Evolutionary conservation across 495 filamentous ascomycete species (phyloP), one percentile per base, ranked within the genome.

Genomic region (Trichoderma reesei): DNA sequence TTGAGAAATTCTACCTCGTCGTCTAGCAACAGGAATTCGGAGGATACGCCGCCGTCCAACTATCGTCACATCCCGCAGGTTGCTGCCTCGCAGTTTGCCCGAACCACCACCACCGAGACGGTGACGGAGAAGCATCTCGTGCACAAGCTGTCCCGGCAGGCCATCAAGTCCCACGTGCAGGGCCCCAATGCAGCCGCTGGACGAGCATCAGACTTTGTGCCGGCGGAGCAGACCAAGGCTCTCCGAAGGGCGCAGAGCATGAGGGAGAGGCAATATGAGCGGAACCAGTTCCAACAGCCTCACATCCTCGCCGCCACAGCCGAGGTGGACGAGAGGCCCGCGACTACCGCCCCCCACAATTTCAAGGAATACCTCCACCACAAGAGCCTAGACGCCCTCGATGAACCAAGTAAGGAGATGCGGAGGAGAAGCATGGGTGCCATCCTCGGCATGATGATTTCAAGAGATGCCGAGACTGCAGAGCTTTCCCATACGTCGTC

Each of bases 21-120:
- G 18, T n/a, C 63, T 9, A 56, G 51, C 51, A 14, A 56, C 51
- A 56, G 51, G 26, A 56, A 31, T 56, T 56, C 51, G 11, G 59
- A 41, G 33, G 59, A 61, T 61, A 13, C 59, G 9, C 34, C 67
- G 67, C 16, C 63, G 64, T 36, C 68, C 59, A 56, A 31, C 31
- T 67, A 72, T 31, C 72, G 69, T 60, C 73, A 82, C 63, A 69
- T 80, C 10, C 80, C 80, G 37, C 72, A 71, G 18, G 71, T 79
- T 46, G 80, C 81, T 5, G 80, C 82, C 7, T 66, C 74, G 7
- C 75, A 80, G 59, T 84, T 83, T 65, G 70, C 74, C 26, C 68
- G 77, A 18, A 83, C 81, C 5, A 74, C 78, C 10, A 82, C 79
- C 0, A 69, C 72, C 7, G 71, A 74, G 26, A 42, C 67, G 41